phyloP scores from a whole-genome alignment of 495 filamentous ascomycete genomes.

The Talaromyces stipitatus region DNA sequence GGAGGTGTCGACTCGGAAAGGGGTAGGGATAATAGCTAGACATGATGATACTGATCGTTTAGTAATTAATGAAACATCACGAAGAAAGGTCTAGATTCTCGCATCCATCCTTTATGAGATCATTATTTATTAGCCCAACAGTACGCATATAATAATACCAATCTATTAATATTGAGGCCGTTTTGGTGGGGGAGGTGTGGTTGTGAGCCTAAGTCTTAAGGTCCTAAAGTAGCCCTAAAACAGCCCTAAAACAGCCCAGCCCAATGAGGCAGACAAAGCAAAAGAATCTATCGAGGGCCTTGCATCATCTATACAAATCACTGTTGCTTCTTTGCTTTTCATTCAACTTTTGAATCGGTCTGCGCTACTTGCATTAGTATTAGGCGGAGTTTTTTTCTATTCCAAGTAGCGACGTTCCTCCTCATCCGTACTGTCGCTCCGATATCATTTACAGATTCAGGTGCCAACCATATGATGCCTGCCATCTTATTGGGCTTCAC shows the following conservation, averaged over 20 bases:
- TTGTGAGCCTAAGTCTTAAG: constrained; percentile 3
- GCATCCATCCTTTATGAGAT: neutral
- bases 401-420: neutral
- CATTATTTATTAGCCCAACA: too few species aligned
- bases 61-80: neutral
- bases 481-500: neutral
- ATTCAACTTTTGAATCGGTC: neutral
- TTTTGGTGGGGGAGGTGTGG: neutral
- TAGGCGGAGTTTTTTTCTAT: neutral
- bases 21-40: neutral
- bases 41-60: neutral
- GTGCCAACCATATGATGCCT: neutral
- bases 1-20: neutral
- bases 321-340: neutral
- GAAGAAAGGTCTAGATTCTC: neutral
- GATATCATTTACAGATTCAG: neutral
- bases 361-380: neutral
- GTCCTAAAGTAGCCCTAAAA: neutral
- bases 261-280: neutral
- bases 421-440: neutral
- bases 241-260: neutral
- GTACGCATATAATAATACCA: too few species aligned
- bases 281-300: too few species aligned
- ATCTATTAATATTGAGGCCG: too few species aligned
- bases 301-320: neutral